A percentile compares a stretch with the other conserved stretches of the same genome.
Evolutionary conservation across 768 basidiomycete species (phyloP).

Genomic region (Artomyces pyxidatus): DNA sequence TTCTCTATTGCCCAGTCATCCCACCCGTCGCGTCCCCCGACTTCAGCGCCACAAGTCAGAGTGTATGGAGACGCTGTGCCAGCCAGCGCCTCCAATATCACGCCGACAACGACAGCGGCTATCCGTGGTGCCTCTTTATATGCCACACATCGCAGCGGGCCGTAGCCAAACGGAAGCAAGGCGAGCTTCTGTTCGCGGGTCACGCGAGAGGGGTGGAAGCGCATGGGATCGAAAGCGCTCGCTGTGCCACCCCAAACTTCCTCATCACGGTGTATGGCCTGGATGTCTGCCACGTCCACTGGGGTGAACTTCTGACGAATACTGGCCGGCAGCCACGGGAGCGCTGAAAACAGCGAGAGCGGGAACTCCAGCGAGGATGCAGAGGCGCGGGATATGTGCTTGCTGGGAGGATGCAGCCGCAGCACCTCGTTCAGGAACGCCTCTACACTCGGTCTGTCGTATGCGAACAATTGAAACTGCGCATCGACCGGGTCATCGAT

Average conservation of each 20-base stretch:
- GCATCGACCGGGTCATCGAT: slow-evolving; percentile 22
- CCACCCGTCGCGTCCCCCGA: too few species aligned
- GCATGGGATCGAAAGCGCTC: slow-evolving; percentile 35
- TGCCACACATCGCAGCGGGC: slow-evolving; percentile 40
- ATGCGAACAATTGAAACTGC: slow-evolving; percentile 22
- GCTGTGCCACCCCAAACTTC: slow-evolving; percentile 32
- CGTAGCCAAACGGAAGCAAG: slow-evolving; percentile 41
- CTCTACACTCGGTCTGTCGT: slow-evolving; percentile 25
- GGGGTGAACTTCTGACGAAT: neutral
- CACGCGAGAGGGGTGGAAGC: slow-evolving; percentile 26
- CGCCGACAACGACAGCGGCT: slow-evolving; percentile 38
- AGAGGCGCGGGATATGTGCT: slow-evolving; percentile 31
- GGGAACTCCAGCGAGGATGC: neutral
- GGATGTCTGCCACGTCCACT: slow-evolving; percentile 20
- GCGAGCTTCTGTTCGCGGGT: slow-evolving; percentile 15
- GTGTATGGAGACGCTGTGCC: too few species aligned
- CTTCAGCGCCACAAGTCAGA: too few species aligned
- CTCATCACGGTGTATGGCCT: slow-evolving; percentile 17
- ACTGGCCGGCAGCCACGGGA: neutral
- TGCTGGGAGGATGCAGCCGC: slow-evolving; percentile 44
- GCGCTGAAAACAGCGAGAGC: neutral
- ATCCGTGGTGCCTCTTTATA: slow-evolving; percentile 43
- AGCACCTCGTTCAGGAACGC: slow-evolving; percentile 36
- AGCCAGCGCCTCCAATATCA: slow-evolving; percentile 32
- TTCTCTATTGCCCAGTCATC: too few species aligned